A percentile compares a stretch with the other conserved stretches of the same genome.
phyloP scores from a whole-genome alignment of 129 eudicot genomes.

The Lactuca saligna region DNA sequence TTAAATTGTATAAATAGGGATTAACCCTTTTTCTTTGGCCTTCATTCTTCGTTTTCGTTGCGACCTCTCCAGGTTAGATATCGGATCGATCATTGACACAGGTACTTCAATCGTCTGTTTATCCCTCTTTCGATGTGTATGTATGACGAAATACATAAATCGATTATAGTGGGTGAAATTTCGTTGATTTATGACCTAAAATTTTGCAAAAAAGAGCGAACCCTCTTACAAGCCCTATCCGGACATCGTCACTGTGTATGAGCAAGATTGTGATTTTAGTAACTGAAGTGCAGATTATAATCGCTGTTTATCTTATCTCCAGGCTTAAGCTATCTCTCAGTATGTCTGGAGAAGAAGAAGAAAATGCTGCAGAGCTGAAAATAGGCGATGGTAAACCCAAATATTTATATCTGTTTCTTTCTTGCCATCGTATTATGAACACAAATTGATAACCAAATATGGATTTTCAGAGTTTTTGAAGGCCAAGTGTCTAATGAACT shows the following conservation, averaged over 20 bases:
- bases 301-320: constrained; percentile 1
- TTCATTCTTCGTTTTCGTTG: neutral
- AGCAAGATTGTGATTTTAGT: neutral
- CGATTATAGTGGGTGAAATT: neutral
- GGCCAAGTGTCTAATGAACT: constrained; percentile 96
- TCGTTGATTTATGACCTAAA: neutral
- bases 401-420: neutral
- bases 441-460: neutral
- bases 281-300: neutral
- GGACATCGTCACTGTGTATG: neutral
- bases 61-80: neutral
- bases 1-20: too few species aligned
- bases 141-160: neutral
- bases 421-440: neutral
- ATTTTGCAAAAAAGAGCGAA: neutral
- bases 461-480: constrained; percentile 71
- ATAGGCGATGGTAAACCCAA: constrained; percentile 70
- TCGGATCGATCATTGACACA: neutral
- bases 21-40: neutral
- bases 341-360: constrained; percentile 96
- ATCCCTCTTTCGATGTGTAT: neutral
- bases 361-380: constrained; percentile 95
- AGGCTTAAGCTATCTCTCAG: constrained; percentile 21
- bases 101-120: neutral
- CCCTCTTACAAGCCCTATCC: neutral